Evolutionary conservation across 2,329 filamentous ascomycete genomes (phyloP), one percentile per base, ranked within the genome.

Genomic region (Emericellopsis atlantica): DNA sequence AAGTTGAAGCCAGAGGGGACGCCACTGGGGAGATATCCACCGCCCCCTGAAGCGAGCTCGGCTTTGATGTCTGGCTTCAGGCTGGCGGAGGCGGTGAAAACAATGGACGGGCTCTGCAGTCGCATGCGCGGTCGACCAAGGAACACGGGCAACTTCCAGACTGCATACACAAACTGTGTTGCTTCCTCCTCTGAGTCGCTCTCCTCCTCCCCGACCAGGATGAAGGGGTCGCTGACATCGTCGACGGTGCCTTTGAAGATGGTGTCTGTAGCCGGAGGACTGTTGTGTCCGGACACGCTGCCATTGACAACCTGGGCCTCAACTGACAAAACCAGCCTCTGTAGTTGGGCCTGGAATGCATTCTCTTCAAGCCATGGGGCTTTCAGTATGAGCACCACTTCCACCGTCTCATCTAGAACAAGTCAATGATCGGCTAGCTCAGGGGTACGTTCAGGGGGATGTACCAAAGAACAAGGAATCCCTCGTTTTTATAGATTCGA

Each of bases 401-500:
- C 66, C 43, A 84, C 70, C 22, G 76, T 76, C 65, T 89, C 84
- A 72, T 89, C 84, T 88, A 62, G 10, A 21, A 22, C 21, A 4
- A 16, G 12, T 40, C 21, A 31, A 22, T 35, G 36, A 31, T 1
- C 6, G 14, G 15, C 32, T 10, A 12, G 15, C 16, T 15, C 10
- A 41, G 43, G 54, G 53, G 63, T 71, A 5, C 14, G 26, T 6
- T 12, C 15, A 32, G 32, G 22, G 37, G 8, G 18, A 58, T 73
- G 49, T 66, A 87, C 84, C 84, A 54, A 88, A 86, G 54, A 84
- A 82, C 32, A 89, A 64, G 41, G 71, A 69, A 32, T 81, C 70
- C 48, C 83, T 70, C 50, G 76, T 72, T 35, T 73, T 62, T 51
- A 86, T 69, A 15, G 70, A 70, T 40, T 76, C 69, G 34, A 81